These are phyloP conservation scores for Chalciporus sphaerocephalus DNA, from an alignment of 768 basidiomycete genomes.

Conservation along the genomic window DNA sequence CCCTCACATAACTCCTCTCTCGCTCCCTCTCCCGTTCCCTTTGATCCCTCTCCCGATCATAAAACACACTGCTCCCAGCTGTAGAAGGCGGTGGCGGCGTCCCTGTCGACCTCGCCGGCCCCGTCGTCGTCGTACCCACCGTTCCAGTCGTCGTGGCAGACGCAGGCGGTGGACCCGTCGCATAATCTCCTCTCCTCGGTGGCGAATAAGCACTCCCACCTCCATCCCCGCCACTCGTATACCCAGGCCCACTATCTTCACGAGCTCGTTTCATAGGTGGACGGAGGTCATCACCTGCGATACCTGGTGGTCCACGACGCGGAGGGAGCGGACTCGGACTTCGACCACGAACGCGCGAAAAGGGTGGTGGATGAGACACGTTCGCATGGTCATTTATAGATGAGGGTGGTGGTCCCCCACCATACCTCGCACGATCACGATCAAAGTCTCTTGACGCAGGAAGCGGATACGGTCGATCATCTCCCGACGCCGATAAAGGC, in stretches of 20 bases:
- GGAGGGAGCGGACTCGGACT: constrained; percentile 40
- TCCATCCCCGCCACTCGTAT: background rate
- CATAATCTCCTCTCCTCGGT: constrained; percentile 24
- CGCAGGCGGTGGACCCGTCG: constrained; percentile 18
- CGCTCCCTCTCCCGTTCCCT: constrained; percentile 16
- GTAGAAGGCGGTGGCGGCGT: constrained; percentile 25
- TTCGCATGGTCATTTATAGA: constrained; percentile 16
- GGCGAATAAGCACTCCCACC: constrained; percentile 27
- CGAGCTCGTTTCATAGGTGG: constrained; percentile 45
- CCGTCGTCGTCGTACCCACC: background rate
- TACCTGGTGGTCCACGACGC: constrained; percentile 27
- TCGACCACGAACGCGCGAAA: constrained; percentile 42
- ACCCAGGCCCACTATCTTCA: constrained; percentile 36
- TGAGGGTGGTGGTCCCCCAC: background rate
- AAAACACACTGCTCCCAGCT: constrained; percentile 27
- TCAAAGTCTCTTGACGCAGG: constrained; percentile 26
- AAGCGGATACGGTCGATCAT: constrained; percentile 26
- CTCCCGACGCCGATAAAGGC: background rate
- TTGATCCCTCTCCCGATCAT: constrained; percentile 25
- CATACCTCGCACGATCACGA: constrained; percentile 29
- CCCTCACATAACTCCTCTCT: constrained; percentile 37
- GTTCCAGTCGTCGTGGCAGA: constrained; percentile 11
- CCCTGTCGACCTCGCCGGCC: constrained; percentile 8
- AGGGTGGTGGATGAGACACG: constrained; percentile 18
- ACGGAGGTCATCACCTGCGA: constrained; percentile 38